Base-by-base conservation (phyloP, 2,329 filamentous ascomycete genomes). In the Verticillium longisporum region DNA sequence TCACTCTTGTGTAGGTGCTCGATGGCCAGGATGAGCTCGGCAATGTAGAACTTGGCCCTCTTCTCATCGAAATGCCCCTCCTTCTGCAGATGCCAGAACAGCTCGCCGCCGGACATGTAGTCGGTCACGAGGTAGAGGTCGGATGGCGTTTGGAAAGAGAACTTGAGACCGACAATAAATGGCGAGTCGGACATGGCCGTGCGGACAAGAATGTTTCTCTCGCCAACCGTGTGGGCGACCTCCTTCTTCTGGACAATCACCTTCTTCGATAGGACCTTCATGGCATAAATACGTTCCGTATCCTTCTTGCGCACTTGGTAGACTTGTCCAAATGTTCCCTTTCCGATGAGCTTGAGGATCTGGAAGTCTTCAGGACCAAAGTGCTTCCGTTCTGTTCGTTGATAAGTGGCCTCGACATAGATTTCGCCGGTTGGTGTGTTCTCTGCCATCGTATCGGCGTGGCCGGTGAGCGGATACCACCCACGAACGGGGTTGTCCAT, bases 181-280 rank as follows among this genome's bases (percentile, higher is more conserved):
- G 94, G 92, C 15, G 95, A 99, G 66, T 98, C 92, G 1, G 94
- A 88, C 77, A 91, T 98, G 33, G 95, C 95, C 4, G 95, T 99
- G 66, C 95, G 90, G 50, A 99, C 95, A 56, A 99, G 82, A 66
- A 99, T 99, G 72, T 99, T 99, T 63, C 95, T 87, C 77, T 99
- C 95, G 66, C 95, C 95, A 41, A 99, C 88, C 0, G 95, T 99
- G 73, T 99, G 95, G 15, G 94, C 92, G 57, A 99, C 92, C 75
- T 99, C 95, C 77, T 99, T 99, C 85, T 99, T 99, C 77, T 99
- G 95, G 32, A 99, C 95, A 70, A 99, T 99, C 59, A 99, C 95
- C 81, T 99, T 99, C 83, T 99, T 99, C 58, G 95, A 97, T 36
- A 99, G 80, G 1, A 99, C 94, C 76, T 99, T 99, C 95, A 99